Percentiles rank a stretch among this genome's conserved stretches.
Evolutionary conservation across 2,329 filamentous ascomycete genomes (phyloP).

Genomic region (Dactylellina sp.): DNA sequence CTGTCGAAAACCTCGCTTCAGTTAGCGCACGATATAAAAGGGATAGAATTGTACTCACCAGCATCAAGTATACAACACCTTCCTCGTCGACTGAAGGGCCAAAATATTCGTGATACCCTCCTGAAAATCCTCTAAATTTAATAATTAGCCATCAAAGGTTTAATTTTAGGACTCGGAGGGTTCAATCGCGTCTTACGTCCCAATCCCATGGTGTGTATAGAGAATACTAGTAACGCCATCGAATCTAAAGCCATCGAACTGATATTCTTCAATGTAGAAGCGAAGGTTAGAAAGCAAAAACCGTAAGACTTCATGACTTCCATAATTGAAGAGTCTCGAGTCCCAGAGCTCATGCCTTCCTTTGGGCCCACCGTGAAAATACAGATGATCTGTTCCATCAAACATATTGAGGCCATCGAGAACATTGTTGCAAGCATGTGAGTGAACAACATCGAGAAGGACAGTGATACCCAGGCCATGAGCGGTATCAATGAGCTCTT

Average conservation of each 20-base stretch:
- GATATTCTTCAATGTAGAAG: conserved; percentile 99
- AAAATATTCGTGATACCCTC: conserved; percentile 98
- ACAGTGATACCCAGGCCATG: conserved; percentile 91
- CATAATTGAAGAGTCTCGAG: conserved; percentile 96
- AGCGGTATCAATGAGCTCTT: conserved; percentile 94
- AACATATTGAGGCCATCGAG: conserved; percentile 95
- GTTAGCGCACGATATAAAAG: background rate
- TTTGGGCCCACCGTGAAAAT: conserved; percentile 89
- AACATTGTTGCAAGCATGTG: conserved; percentile 97
- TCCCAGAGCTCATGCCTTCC: conserved; percentile 95
- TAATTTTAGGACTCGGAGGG: background rate
- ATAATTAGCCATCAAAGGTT: conserved; percentile 1
- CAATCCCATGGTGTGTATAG: conserved; percentile 94
- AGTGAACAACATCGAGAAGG: conserved; percentile 94
- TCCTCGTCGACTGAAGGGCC: conserved; percentile 90
- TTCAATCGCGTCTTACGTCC: conserved; percentile 75
- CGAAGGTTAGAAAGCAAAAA: conserved; percentile 94
- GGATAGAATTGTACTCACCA: conserved; percentile 64
- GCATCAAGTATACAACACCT: conserved; percentile 91
- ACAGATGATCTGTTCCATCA: conserved; percentile 92
- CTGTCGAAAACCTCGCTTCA: conserved; percentile 22
- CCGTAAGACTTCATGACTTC: conserved; percentile 90
- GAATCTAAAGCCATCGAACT: conserved; percentile 96
- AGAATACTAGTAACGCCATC: conserved; percentile 99
- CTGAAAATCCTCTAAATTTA: conserved; percentile 80